Evolutionary conservation across 2,329 filamentous ascomycete genomes (phyloP), one percentile per base, ranked within the genome.

Genomic region (Colletotrichum sp.): DNA sequence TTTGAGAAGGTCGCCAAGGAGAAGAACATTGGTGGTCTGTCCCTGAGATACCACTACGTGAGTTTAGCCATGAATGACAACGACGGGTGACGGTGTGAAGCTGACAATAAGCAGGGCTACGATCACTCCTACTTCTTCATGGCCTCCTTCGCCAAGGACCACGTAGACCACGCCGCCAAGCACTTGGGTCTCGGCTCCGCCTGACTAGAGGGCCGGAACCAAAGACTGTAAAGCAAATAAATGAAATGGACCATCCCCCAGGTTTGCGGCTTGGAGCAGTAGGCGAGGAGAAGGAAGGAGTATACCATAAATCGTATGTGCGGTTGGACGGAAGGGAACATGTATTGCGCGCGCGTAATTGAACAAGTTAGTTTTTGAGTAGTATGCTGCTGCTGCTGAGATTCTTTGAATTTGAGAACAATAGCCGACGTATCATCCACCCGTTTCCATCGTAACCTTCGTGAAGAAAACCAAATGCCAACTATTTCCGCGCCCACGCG

Each of bases 121-220:
- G 97, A 99, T 84, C 97, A 99, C 87, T 98, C 95, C 77, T 99
- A 99, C 88, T 99, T 93, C 86, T 98, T 98, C 86, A 98, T 99
- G 89, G 93, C 96, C 43, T 93, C 92, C 18, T 99, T 99, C 84
- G 92, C 94, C 59, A 93, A 95, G 81, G 96, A 99, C 80, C 97
- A 99, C 85, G 91, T 99, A 79, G 93, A 95, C 81, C 95, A 98
- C 86, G 96, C 96, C 76, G 96, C 96, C 79, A 98, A 97, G 89
- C 93, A 95, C 83, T 87, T 98, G 72, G 84, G 83, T 24, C 80
- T 86, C 60, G 82, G 79, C 10, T 75, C 72, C 48, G 70, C 65
- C 59, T 76, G 74, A 76, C 74, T 76, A 57, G 28, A 76, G 34
- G 70, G 65, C 18, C 71, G 64, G 70, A 65, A 26, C 13, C 55